Conservation (phyloP, 345 rosid genomes). For the Schrenkiella parvula region DNA sequence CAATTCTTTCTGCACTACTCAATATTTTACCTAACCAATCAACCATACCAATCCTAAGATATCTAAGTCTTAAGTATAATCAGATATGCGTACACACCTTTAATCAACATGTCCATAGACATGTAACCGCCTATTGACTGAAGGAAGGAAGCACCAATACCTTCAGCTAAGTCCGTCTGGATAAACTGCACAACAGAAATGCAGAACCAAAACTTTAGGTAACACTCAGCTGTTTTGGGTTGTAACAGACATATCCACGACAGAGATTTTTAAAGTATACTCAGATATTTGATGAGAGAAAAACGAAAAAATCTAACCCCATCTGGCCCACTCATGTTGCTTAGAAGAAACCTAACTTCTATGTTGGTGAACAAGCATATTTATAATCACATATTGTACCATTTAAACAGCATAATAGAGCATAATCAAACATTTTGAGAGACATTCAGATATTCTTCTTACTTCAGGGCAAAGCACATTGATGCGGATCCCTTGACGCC, state of each 20-base stretch:
- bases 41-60: not conserved
- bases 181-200: constrained; percentile 60
- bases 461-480: constrained; percentile 99
- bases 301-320: not conserved
- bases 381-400: not conserved
- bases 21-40: not conserved
- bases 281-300: not conserved
- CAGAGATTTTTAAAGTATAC: not conserved
- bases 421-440: not conserved
- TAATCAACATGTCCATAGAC: constrained; percentile 67
- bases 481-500: constrained; percentile 71
- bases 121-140: constrained; percentile 65
- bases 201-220: not conserved
- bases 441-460: constrained; percentile 13
- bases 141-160: constrained; percentile 28
- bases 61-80: not conserved
- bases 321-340: not conserved
- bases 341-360: not conserved
- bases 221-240: not conserved
- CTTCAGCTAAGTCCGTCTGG: constrained; percentile 54
- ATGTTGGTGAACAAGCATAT: not conserved
- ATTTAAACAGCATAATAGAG: not conserved
- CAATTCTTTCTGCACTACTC: not conserved
- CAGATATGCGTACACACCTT: constrained; percentile 45
- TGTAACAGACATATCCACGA: not conserved